Percentiles rank a stretch among this genome's conserved stretches.
Conservation (phyloP, 495 filamentous ascomycete genomes). For the Lasiosphaeria ovina region DNA sequence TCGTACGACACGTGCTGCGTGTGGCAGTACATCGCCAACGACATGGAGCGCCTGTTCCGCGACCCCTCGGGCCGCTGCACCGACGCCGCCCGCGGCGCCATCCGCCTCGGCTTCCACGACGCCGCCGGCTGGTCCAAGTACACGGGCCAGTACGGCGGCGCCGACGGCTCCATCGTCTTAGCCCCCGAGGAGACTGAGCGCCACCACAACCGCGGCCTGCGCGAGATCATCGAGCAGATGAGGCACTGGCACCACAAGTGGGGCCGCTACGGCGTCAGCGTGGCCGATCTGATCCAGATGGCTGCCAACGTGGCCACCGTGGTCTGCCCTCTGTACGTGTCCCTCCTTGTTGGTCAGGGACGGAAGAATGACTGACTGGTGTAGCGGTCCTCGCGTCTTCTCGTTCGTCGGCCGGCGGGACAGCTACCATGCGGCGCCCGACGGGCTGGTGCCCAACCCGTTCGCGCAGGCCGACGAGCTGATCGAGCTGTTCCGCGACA, state of each 20-base stretch:
- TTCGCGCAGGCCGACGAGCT: conserved; percentile 25
- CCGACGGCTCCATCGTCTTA: conserved; percentile 41
- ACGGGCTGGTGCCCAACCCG: conserved; percentile 29
- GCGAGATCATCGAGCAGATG: conserved; percentile 32
- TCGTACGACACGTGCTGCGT: conserved; percentile 39
- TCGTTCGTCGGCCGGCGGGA: conserved; percentile 35
- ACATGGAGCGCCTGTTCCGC: conserved; percentile 31
- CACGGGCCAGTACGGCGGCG: conserved; percentile 31
- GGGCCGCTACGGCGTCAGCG: conserved; percentile 30
- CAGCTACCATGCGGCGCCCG: conserved; percentile 19
- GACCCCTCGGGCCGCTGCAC: conserved; percentile 25
- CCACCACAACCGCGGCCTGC: conserved; percentile 30
- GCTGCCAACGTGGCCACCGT: conserved; percentile 38
- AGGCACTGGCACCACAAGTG: conserved; percentile 33
- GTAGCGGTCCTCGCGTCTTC: conserved; percentile 34
- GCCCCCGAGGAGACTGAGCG: conserved; percentile 30
- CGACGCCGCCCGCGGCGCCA: conserved; percentile 35
- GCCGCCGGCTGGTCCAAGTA: conserved; percentile 36
- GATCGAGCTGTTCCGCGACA: conserved; percentile 44
- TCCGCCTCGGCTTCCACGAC: conserved; percentile 44
- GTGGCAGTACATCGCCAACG: conserved; percentile 41
- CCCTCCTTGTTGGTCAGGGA: not conserved
- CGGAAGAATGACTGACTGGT: not conserved
- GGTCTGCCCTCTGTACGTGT: conserved; percentile 32
- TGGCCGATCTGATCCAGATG: conserved; percentile 44